Percentiles rank a stretch among this genome's conserved stretches.
phyloP scores from a whole-genome alignment of 1,284 basidiomycete species.

The Afroboletus lepidellus region DNA sequence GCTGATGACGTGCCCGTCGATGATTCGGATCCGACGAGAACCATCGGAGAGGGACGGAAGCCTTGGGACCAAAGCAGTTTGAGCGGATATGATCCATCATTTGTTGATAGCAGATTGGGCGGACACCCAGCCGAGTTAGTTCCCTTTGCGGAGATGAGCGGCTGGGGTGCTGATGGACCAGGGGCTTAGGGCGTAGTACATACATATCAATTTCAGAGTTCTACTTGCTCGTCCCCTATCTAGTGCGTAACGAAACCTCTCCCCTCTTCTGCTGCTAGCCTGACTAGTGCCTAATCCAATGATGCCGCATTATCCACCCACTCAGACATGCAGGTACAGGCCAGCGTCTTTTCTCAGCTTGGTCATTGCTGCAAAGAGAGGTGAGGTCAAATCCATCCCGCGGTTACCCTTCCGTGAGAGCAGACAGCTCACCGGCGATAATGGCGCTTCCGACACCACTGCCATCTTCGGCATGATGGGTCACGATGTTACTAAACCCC shows the following conservation, averaged over 20 bases:
- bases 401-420: neutral
- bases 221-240: conserved; percentile 6
- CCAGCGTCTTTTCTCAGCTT: conserved; percentile 54
- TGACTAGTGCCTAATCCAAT: neutral
- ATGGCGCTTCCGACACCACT: conserved; percentile 96
- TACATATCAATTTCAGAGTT: conserved; percentile 8
- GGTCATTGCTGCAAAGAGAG: conserved; percentile 52
- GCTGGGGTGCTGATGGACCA: neutral
- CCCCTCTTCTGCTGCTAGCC: neutral
- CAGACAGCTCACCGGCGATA: conserved; percentile 73
- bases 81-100: neutral
- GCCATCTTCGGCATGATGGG: conserved; percentile 92
- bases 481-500: conserved; percentile 69
- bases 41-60: neutral
- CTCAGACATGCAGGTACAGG: conserved; percentile 38
- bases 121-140: neutral
- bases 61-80: neutral
- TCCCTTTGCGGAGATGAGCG: conserved; percentile 3
- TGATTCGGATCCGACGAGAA: neutral
- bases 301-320: neutral
- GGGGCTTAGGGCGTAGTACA: conserved; percentile 6
- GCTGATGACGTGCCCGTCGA: neutral
- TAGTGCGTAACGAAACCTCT: conserved; percentile 7
- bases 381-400: conserved; percentile 2
- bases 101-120: neutral